Evolutionary conservation across 106 monocot species (phyloP), one percentile per base, ranked within the genome.

Genomic region (Acorus calamus): DNA sequence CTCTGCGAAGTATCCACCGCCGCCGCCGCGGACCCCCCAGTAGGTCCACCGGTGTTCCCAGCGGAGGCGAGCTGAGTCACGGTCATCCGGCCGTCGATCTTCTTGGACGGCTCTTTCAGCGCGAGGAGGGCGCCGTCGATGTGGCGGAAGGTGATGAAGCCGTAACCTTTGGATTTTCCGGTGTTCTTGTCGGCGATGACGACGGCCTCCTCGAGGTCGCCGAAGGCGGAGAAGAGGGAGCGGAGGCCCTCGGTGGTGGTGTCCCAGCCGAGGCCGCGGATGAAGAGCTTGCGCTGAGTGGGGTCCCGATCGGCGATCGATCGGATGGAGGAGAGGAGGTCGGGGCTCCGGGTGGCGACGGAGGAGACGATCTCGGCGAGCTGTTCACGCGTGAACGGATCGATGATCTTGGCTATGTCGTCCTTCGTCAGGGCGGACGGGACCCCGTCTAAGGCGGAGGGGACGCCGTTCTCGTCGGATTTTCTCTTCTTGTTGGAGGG

Each of bases 201-300:
- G 47, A 84, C 76, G 46, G 84, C 89, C 57, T 94, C 94, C 54
- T 90, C 84, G 59, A 94, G 71, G 12, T 89, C 89, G 5, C 94
- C 94, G 69, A 66, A 94, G 46, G 74, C 4, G 14, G 86, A 80
- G 78, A 89, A 94, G 63, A 84, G 57, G 56, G 70, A 52, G 45
- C 84, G 83, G 56, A 94, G 81, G 52, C 70, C 66, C 0, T 94
- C 89, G 47, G 79, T 73, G 51, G 86, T 84, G 61, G 89, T 94
- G 5, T 94, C 94, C 94, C 89, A 87, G 6, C 86, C 84, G 52
- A 94, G 89, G 44, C 94, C 94, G 60, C 86, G 94, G 71, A 89
- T 77, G 76, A 94, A 94, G 65, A 94, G 89, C 80, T 94, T 94
- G n/a, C 89, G 73, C 50, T 80, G 86, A 7, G 77, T 53, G 11